Base-by-base conservation (phyloP, 306 rosid species). In the Fagus crenata region DNA sequence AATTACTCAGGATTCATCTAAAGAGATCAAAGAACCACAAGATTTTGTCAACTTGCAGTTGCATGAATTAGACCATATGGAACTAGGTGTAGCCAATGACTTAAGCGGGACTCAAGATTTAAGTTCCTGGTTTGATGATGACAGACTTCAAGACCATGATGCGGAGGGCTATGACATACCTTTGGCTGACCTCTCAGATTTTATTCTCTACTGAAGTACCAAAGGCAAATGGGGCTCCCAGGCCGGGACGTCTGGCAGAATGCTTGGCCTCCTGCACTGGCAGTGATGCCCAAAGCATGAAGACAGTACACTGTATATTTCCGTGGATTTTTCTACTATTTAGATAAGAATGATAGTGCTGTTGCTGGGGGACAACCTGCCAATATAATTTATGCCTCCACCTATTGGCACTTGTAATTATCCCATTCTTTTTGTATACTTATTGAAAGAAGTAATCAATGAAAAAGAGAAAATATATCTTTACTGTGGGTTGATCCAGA, bases 181-280 rank as follows among this genome's bases (percentile, higher is more conserved):
- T 56, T 89, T 92, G 98, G 98, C 92, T 73, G 98, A 94, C 79
- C 89, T 94, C 75, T 86, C 92, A 58, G 91, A 84, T 15, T 78
- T 93, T 86, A 77, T 71, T 76, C 82, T 22, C 28, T 22, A 22
- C 28, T 22, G 28, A 22, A 22, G 28, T 22, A 22, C 28, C 28
- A 22, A 22, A 22, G 28, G 28, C 28, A 22, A 22, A 22, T 22
- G 28, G 28, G 28, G 28, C 28, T 22, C 28, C 28, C 28, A 22
- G 28, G 28, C 28, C 28, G 28, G 28, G 28, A 22, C 28, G 28
- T 22, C 28, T 22, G 28, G 28, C 28, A 22, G 28, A 22, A 22
- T 22, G 28, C 28, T 22, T 22, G 28, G 28, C 28, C 28, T 22
- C 28, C 28, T 22, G 28, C 28, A 0, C 28, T 22, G 28, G 28